A percentile compares a stretch with the other conserved stretches of the same genome.
Evolutionary conservation across 305 asterid species (phyloP).

Genomic region (Fraxinus floribunda): DNA sequence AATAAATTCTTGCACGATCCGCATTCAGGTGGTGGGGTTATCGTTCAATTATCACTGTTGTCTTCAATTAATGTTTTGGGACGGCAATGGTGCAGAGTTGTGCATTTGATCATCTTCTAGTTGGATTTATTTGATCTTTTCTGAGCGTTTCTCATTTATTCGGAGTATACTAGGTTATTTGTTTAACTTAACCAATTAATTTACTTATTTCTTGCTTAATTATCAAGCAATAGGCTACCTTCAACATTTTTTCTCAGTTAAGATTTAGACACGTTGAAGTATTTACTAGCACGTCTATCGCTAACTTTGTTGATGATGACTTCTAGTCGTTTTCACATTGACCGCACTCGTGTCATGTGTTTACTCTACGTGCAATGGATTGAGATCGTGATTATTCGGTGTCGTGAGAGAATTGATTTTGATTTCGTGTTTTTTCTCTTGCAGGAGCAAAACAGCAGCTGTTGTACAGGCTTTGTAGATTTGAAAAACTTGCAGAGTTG

Average conservation of each 20-base stretch:
- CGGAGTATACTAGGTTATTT: background rate
- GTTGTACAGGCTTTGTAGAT: slow-evolving; percentile 46
- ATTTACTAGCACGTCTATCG: background rate
- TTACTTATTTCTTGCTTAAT: background rate
- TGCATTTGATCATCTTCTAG: slow-evolving; percentile 9
- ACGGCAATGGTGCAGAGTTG: background rate
- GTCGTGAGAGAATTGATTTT: background rate
- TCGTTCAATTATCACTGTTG: slow-evolving; percentile 5
- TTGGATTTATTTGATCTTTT: slow-evolving; percentile 10
- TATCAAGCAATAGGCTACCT: background rate
- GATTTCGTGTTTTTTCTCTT: background rate
- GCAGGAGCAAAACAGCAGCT: slow-evolving; percentile 61
- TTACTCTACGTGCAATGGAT: background rate
- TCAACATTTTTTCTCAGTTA: background rate
- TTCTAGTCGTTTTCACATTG: background rate
- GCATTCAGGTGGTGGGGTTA: slow-evolving; percentile 18
- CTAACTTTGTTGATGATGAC: background rate
- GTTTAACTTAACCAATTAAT: background rate
- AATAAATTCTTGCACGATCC: slow-evolving; percentile 18
- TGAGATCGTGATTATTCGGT: background rate
- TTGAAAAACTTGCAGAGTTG: slow-evolving; percentile 52
- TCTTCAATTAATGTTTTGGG: background rate
- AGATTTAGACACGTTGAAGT: background rate
- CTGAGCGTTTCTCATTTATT: background rate
- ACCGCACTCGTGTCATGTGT: background rate